phyloP scores from a whole-genome alignment of 2,329 filamentous ascomycete genomes.

The Camillea tinctor region DNA sequence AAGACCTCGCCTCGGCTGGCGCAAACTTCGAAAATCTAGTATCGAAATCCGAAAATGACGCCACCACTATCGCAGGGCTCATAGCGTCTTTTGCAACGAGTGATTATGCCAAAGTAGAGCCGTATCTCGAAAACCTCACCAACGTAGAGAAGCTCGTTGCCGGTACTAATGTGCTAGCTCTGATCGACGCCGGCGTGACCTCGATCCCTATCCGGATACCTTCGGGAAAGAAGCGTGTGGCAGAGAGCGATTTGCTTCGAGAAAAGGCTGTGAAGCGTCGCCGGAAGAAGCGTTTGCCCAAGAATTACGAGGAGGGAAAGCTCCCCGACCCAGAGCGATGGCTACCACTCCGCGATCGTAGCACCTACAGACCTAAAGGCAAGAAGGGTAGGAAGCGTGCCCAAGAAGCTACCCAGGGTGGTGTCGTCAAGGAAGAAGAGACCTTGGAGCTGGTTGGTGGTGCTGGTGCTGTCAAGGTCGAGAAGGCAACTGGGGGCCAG shows the following conservation, averaged over 20 bases:
- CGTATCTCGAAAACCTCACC: constrained; percentile 57
- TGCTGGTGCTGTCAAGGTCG: constrained; percentile 61
- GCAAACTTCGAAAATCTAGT: constrained; percentile 77
- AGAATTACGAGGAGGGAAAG: constrained; percentile 74
- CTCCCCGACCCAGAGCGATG: constrained; percentile 87
- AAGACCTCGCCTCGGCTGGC: constrained; percentile 69
- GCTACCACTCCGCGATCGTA: constrained; percentile 86
- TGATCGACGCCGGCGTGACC: constrained; percentile 67
- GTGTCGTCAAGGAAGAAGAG: constrained; percentile 72
- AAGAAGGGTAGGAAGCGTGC: constrained; percentile 88
- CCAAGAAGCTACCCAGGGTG: constrained; percentile 79
- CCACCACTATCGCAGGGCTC: constrained; percentile 74
- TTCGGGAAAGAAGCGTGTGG: constrained; percentile 49
- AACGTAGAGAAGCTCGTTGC: constrained; percentile 60
- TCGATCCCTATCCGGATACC: constrained; percentile 41
- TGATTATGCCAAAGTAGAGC: constrained; percentile 54
- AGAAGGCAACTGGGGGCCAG: constrained; percentile 49
- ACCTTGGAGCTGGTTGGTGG: constrained; percentile 63
- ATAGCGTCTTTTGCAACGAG: constrained; percentile 74
- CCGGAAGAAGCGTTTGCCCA: constrained; percentile 61
- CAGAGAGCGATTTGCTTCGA: constrained; percentile 36
- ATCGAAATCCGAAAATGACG: constrained; percentile 63
- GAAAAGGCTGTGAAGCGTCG: constrained; percentile 50
- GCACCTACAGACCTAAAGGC: constrained; percentile 84
- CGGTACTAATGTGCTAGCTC: constrained; percentile 58